These are phyloP conservation scores for Fusarium compactum DNA, from an alignment of 2,329 filamentous ascomycete species.

Conservation along the genomic window DNA sequence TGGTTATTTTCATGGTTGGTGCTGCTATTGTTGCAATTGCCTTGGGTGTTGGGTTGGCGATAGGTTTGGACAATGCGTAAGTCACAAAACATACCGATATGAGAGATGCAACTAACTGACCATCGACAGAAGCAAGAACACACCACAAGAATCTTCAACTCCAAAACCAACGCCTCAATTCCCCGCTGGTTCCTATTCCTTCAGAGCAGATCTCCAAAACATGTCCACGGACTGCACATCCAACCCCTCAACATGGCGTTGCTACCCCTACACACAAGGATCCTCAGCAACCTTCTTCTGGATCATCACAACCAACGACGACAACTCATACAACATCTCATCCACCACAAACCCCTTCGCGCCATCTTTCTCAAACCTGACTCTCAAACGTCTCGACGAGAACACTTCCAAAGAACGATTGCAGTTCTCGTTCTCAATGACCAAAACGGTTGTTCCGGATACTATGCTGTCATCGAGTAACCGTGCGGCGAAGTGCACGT, in stretches of 20 bases:
- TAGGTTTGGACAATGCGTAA: slow-evolving; percentile 56
- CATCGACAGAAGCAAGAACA: slow-evolving; percentile 4
- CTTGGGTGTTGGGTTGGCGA: slow-evolving; percentile 55
- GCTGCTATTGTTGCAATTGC: slow-evolving; percentile 52
- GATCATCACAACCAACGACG: slow-evolving; percentile 63
- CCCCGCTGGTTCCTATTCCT: slow-evolving; percentile 71
- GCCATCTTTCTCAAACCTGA: slow-evolving; percentile 65
- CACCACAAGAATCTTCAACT: slow-evolving; percentile 8
- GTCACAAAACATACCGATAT: slow-evolving; percentile 9
- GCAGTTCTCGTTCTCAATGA: slow-evolving; percentile 65
- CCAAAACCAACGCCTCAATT: slow-evolving; percentile 54
- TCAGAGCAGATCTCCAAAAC: slow-evolving; percentile 68
- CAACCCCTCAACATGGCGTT: slow-evolving; percentile 70
- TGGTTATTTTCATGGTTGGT: slow-evolving; percentile 48
- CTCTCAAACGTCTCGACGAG: slow-evolving; percentile 62
- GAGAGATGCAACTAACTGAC: slow-evolving; percentile 7
- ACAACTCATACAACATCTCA: slow-evolving; percentile 64
- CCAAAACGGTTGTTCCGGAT: slow-evolving; percentile 65
- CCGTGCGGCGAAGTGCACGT: slow-evolving; percentile 67
- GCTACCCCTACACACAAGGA: slow-evolving; percentile 65
- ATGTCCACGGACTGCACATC: slow-evolving; percentile 68
- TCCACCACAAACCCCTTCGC: slow-evolving; percentile 67
- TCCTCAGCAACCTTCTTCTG: slow-evolving; percentile 69
- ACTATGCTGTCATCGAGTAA: slow-evolving; percentile 57
- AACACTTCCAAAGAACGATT: slow-evolving; percentile 66